A percentile compares a stretch with the other conserved stretches of the same genome.
phyloP scores from a whole-genome alignment of 2,329 filamentous ascomycete species.

The Botrytis deweyae region DNA sequence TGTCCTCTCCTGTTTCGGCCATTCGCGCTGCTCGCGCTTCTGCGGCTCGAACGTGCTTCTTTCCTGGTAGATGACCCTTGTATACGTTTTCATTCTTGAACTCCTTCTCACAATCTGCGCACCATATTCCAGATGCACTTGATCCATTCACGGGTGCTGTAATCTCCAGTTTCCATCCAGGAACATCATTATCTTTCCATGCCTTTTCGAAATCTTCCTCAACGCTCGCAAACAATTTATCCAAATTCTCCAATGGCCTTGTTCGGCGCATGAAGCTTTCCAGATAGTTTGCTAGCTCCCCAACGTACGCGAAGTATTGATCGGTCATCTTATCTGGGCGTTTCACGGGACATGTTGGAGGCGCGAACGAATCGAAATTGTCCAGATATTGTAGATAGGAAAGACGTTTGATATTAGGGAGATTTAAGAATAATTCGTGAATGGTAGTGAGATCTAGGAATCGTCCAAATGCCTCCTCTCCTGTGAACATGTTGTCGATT shows the following conservation, averaged over 20 bases:
- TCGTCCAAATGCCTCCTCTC: conserved; percentile 89
- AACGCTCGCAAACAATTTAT: conserved; percentile 72
- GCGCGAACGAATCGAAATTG: conserved; percentile 80
- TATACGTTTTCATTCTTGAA: conserved; percentile 97
- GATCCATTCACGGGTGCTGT: conserved; percentile 29
- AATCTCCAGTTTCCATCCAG: conserved; percentile 69
- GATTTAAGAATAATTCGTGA: conserved; percentile 87
- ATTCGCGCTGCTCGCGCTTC: conserved; percentile 58
- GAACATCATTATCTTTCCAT: conserved; percentile 78
- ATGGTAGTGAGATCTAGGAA: conserved; percentile 84
- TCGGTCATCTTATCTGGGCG: conserved; percentile 85
- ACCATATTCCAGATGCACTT: conserved; percentile 74
- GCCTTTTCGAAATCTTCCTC: conserved; percentile 80
- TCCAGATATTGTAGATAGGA: conserved; percentile 93
- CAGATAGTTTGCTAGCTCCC: conserved; percentile 75
- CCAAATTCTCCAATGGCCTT: conserved; percentile 80
- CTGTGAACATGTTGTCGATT: conserved; percentile 90
- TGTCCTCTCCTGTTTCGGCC: conserved; percentile 41
- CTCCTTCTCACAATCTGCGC: conserved; percentile 86
- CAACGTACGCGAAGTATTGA: conserved; percentile 87
- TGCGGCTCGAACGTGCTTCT: conserved; percentile 88
- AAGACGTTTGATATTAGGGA: conserved; percentile 80
- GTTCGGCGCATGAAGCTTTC: conserved; percentile 85
- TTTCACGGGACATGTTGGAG: conserved; percentile 71
- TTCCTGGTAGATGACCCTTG: conserved; percentile 81